Evolutionary conservation across 139 green algal genomes (phyloP).

Genomic region (Coccomyxa sp.): DNA sequence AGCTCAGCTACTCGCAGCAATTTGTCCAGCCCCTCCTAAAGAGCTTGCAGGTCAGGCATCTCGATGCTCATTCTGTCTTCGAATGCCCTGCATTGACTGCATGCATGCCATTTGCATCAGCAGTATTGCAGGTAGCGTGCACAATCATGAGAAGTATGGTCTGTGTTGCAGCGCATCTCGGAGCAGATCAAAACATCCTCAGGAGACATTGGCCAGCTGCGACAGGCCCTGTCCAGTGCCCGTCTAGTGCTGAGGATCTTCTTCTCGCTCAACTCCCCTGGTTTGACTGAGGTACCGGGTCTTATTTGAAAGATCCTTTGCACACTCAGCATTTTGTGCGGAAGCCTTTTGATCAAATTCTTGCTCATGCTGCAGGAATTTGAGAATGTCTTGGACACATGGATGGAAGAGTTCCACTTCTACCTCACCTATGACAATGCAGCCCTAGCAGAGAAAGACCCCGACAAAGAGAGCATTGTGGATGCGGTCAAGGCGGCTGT

Average conservation of each 20-base stretch:
- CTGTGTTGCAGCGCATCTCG: constrained; percentile 6
- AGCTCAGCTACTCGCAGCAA: constrained; percentile 79
- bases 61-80: constrained; percentile 11
- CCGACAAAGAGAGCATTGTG: constrained; percentile 60
- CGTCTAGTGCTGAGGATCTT: constrained; percentile 80
- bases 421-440: constrained; percentile 65
- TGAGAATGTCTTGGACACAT: constrained; percentile 82
- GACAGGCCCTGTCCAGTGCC: constrained; percentile 53
- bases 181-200: neutral
- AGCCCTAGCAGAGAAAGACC: constrained; percentile 49
- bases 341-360: neutral
- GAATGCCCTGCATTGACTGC: neutral
- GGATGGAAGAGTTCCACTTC: constrained; percentile 85
- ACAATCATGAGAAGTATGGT: neutral
- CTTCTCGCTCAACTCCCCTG: constrained; percentile 89
- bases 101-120: neutral
- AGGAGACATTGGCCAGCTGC: too few relatives aligned
- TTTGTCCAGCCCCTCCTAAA: constrained; percentile 62
- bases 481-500: constrained; percentile 77
- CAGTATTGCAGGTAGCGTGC: constrained; percentile 9
- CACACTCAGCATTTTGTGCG: neutral
- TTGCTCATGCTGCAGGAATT: constrained; percentile 58
- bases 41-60: constrained; percentile 36
- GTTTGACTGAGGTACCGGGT: constrained; percentile 76
- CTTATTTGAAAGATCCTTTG: neutral